Evolutionary conservation across 176 grass and related monocot species (phyloP).

Genomic region (Phyllostachys edulis): DNA sequence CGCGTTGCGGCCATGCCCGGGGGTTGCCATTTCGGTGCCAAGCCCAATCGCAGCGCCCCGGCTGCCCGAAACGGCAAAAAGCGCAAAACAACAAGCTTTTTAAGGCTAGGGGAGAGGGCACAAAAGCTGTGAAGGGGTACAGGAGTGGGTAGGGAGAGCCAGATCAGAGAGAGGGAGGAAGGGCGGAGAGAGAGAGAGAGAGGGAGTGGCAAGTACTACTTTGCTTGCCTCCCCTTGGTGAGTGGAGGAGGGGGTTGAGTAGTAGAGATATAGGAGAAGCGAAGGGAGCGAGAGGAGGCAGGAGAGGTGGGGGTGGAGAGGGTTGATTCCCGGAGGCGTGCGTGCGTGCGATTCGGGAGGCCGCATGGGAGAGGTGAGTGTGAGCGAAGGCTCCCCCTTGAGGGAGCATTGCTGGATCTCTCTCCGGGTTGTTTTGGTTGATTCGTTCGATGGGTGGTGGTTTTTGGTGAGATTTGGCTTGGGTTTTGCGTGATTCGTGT

Average conservation of each 20-base stretch:
- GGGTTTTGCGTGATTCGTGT: neutral
- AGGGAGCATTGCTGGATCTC: neutral
- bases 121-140: slow-evolving; percentile 24
- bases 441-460: neutral
- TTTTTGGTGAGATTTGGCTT: neutral
- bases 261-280: neutral
- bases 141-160: slow-evolving; percentile 2
- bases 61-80: slow-evolving; percentile 28
- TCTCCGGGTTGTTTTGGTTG: neutral
- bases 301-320: neutral
- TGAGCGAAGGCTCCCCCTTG: too few relatives aligned
- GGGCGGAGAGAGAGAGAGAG: too few relatives aligned
- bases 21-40: neutral
- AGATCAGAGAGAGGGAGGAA: neutral
- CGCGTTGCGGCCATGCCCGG: neutral
- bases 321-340: neutral
- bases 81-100: slow-evolving; percentile 14
- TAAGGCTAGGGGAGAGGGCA: neutral
- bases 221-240: too few relatives aligned
- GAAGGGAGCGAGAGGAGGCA: neutral
- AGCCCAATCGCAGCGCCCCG: neutral
- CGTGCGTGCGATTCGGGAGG: too few relatives aligned
- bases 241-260: neutral
- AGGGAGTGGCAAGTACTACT: neutral
- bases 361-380: slow-evolving; percentile 38